Base-by-base conservation (phyloP, 179 eudicot species). In the Drosera spatulata region DNA sequence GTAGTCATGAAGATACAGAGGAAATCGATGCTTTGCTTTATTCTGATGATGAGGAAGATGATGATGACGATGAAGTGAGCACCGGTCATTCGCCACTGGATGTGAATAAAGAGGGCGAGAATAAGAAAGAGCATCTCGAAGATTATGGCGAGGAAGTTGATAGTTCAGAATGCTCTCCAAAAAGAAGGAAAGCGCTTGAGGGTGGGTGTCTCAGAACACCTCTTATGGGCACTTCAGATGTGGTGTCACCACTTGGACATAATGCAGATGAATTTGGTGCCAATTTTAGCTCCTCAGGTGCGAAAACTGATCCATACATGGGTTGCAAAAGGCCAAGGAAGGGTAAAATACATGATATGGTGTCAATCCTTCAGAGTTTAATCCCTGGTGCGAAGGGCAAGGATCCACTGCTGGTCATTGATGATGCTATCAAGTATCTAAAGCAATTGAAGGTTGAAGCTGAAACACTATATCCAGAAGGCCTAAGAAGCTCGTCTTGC, bases 1-100 rank as follows among this genome's bases (percentile, higher is more conserved):
- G 77, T 54, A 67, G 64, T 66, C 88, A 59, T 50, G 91, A 85
- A 67, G 85, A 87, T 73, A 80, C 84, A 0, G 91, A 84, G 39
- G 91, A 87, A 68, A 71, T 87, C 39, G 66, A 87, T 68, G 95
- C 88, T 41, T 70, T 87, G 67, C 82, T 87, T 58, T 85, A 75
- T 75, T 85, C 91, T 3, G 76, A 74, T 60, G 79, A 71, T 14
- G 73, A 75, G 39, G 75, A 79, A 41, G 65, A 53, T 39, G 66
- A 45, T 40, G 73, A 77, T 13, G 73, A 73, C 51, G 85, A 79
- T 61, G 90, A 79, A 76, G 79, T 74, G 53, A 86, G 87, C 73
- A 81, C 85, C 4, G 84, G 73, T 64, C 90, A 69, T 63, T 72
- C 79, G 40, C 95, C 95, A 12, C 65, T 69, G 63, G 10, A 63